Conservation (phyloP, 352 stramenopile genomes). For the Plasmopara halstedii region DNA sequence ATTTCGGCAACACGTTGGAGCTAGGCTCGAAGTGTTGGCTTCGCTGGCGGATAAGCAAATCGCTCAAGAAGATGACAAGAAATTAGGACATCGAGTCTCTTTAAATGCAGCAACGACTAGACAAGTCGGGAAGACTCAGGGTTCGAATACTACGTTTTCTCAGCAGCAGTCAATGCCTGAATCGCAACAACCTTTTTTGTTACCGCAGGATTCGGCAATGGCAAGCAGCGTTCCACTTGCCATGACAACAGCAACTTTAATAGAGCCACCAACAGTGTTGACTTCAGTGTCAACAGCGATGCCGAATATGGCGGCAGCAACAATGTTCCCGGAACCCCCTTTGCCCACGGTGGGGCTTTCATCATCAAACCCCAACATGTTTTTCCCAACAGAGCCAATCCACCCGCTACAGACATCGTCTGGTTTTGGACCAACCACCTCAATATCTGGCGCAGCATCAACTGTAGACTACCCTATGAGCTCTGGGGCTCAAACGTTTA, state of each 20-base stretch:
- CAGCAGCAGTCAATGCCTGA: background rate
- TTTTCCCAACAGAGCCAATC: slow-evolving; percentile 25
- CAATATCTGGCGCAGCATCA: slow-evolving; percentile 18
- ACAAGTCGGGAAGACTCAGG: slow-evolving; percentile 3
- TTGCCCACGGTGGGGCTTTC: slow-evolving; percentile 24
- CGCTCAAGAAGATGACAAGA: slow-evolving; percentile 45
- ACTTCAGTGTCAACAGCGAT: slow-evolving; percentile 14
- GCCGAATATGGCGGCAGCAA: slow-evolving; percentile 20
- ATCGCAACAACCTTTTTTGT: slow-evolving; percentile 7
- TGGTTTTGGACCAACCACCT: slow-evolving; percentile 18
- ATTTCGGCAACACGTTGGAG: slow-evolving; percentile 64
- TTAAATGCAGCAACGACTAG: slow-evolving; percentile 3
- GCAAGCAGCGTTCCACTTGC: slow-evolving; percentile 5
- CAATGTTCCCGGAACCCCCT: slow-evolving; percentile 38
- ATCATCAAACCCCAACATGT: slow-evolving; percentile 26
- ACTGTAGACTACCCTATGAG: slow-evolving; percentile 33
- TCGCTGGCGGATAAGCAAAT: slow-evolving; percentile 79
- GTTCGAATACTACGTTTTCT: background rate
- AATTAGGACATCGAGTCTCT: slow-evolving; percentile 3
- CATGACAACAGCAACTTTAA: slow-evolving; percentile 5
- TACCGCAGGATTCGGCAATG: slow-evolving; percentile 11
- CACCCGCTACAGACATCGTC: slow-evolving; percentile 20
- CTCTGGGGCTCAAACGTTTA: slow-evolving; percentile 23
- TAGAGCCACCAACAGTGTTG: background rate
- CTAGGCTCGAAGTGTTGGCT: slow-evolving; percentile 61